phyloP scores from a whole-genome alignment of 108 stramenopile species.

The Pseudonitzschia multistriata region DNA sequence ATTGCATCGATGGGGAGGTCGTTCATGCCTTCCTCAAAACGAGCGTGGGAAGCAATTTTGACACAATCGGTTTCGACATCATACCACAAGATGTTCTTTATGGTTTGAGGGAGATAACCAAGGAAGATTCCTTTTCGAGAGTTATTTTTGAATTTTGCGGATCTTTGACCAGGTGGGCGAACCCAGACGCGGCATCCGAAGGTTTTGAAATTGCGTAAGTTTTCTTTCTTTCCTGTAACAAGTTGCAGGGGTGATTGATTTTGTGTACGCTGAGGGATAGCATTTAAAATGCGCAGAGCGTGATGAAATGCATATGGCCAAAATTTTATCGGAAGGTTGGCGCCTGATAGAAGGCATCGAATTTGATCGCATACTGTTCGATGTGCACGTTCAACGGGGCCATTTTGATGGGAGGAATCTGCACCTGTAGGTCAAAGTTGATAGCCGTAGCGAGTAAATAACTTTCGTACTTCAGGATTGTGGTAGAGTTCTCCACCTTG shows the following conservation, averaged over 20 bases:
- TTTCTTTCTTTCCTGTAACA: background rate
- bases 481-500: too few relatives aligned
- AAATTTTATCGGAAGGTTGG: too few relatives aligned
- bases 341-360: too few relatives aligned
- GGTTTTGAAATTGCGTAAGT: slow-evolving; percentile 24
- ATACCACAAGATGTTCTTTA: too few relatives aligned
- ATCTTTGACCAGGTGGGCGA: background rate
- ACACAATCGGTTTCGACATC: too few relatives aligned
- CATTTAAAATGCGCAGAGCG: slow-evolving; percentile 17
- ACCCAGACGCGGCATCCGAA: slow-evolving; percentile 35
- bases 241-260: background rate
- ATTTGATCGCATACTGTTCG: too few relatives aligned
- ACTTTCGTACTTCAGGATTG: too few relatives aligned
- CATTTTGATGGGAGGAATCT: too few relatives aligned
- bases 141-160: slow-evolving; percentile 9
- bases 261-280: slow-evolving; percentile 15
- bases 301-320: slow-evolving; percentile 5
- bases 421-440: too few relatives aligned
- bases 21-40: slow-evolving; percentile 48
- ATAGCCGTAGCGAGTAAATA: too few relatives aligned
- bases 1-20: slow-evolving; percentile 23
- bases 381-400: too few relatives aligned
- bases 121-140: slow-evolving; percentile 36
- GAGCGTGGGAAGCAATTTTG: slow-evolving; percentile 33
- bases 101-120: slow-evolving; percentile 23